These are phyloP conservation scores for Hordeum pubiflorum DNA, from an alignment of 202 grass and related monocot genomes.

Conservation along the genomic window DNA sequence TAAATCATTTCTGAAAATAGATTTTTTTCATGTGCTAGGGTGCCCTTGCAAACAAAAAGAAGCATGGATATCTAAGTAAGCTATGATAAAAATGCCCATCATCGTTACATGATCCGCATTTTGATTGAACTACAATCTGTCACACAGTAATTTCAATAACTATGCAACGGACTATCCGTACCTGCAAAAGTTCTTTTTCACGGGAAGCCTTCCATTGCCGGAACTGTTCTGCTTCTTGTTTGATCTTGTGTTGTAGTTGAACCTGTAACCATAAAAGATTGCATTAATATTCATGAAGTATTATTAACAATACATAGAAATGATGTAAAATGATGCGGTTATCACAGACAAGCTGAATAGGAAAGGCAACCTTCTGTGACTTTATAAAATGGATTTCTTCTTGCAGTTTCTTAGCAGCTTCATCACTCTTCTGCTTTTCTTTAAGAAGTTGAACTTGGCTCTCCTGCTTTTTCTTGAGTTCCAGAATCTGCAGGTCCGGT, in stretches of 20 bases:
- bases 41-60: not conserved
- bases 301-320: not conserved
- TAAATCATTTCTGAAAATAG: not conserved
- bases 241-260: constrained; percentile 96
- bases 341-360: not conserved
- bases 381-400: constrained; percentile 99
- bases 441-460: constrained; percentile 97
- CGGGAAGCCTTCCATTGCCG: constrained; percentile 96
- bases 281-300: not conserved
- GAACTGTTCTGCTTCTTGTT: constrained; percentile 98
- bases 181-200: constrained; percentile 98
- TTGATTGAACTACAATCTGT: not conserved
- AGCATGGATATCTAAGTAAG: not conserved
- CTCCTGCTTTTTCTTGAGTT: constrained; percentile 99
- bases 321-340: constrained; percentile 1
- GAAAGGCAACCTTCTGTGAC: constrained; percentile 63
- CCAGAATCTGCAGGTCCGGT: constrained; percentile 60
- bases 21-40: not conserved
- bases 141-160: not conserved
- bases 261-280: constrained; percentile 44
- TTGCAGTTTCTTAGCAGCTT: constrained; percentile 96
- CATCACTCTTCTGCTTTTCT: constrained; percentile 98
- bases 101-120: not conserved
- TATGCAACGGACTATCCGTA: constrained; percentile 16
- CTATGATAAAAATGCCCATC: not conserved